Base-by-base conservation (phyloP, 768 basidiomycete genomes). In the Boletellus ananiceps region DNA sequence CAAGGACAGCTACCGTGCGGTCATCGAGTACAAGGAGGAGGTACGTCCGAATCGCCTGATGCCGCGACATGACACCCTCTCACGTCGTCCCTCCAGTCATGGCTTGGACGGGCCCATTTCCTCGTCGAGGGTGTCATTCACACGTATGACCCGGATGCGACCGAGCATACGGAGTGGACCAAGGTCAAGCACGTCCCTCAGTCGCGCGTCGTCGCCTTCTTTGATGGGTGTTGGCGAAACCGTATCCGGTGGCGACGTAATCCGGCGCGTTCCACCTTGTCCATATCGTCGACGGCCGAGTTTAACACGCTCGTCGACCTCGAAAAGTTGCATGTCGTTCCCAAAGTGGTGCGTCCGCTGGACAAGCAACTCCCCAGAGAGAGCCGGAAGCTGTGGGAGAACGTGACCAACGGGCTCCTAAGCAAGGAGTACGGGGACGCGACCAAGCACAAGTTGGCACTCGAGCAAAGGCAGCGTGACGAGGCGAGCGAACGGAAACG, bases 1-100 rank as follows among this genome's bases (percentile, higher is more conserved):
- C 13, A 78, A 75, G 32, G 71, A 77, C 54, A 80, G 78, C 61
- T 82, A 88, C 58, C 77, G 94, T 51, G 77, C 92, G 4, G 77
- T 98, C 57, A 81, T 96, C 49, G 91, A 94, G 60, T 98, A 95
- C 72, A 93, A 93, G 70, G 96, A 99, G 64, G 94, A 99, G 82
- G 89, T 89, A 51, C 38, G 83, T 62, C 31, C 29, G 29, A 36
- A 42, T 55, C 3, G 37, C 47, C 14, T 43, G n/a, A 48, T 46
- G 8, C n/a, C 8, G 8, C 35, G 5, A 16, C 15, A 16, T 21
- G 11, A 3, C 19, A 19, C 1, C 27, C 45, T 33, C 50, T 51
- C 41, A 54, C 31, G 13, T 40, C 5, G 19, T 21, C 35, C 2
- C 32, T 36, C 11, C 52, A 80, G 89, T 88, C 88, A 3, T 97